A percentile compares a stretch with the other conserved stretches of the same genome.
phyloP scores from a whole-genome alignment of 495 filamentous ascomycete genomes.

The Corynascus novoguineensis region DNA sequence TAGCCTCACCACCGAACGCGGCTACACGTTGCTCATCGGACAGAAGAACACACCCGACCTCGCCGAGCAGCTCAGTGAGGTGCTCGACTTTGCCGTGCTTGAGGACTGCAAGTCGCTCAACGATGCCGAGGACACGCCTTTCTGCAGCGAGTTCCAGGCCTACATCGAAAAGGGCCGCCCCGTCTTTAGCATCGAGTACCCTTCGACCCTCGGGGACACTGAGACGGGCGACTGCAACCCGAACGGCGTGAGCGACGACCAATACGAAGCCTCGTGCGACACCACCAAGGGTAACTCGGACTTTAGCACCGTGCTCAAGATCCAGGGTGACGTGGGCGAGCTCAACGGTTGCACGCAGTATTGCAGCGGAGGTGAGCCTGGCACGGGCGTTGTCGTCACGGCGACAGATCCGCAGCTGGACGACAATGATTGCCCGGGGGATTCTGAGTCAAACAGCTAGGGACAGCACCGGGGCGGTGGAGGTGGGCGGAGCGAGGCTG shows the following conservation, averaged over 20 bases:
- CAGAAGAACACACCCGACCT: constrained; percentile 62
- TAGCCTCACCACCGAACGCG: constrained; percentile 39
- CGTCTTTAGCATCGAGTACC: constrained; percentile 70
- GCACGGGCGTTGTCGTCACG: constrained; percentile 7
- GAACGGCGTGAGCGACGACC: constrained; percentile 24
- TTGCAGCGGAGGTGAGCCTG: constrained; percentile 24
- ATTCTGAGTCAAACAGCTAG: background rate
- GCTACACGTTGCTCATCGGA: constrained; percentile 46
- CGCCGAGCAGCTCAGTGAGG: constrained; percentile 45
- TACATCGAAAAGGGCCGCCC: constrained; percentile 57
- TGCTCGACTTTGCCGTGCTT: constrained; percentile 63
- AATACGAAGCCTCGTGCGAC: constrained; percentile 20
- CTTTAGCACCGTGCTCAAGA: constrained; percentile 61
- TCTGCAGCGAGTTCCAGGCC: constrained; percentile 49
- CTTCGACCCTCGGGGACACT: constrained; percentile 20
- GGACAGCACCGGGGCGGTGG: no score
- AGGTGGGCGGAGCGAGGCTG: no score
- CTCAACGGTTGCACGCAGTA: constrained; percentile 55
- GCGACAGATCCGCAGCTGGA: constrained; percentile 2
- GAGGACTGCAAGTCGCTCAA: constrained; percentile 60
- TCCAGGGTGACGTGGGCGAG: constrained; percentile 42
- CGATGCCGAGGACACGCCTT: constrained; percentile 30
- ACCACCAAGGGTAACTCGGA: constrained; percentile 13
- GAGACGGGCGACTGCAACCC: constrained; percentile 27
- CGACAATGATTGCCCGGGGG: background rate